Conservation (phyloP, 805 yeast species). For the Saccharomycopsis fodiens region DNA sequence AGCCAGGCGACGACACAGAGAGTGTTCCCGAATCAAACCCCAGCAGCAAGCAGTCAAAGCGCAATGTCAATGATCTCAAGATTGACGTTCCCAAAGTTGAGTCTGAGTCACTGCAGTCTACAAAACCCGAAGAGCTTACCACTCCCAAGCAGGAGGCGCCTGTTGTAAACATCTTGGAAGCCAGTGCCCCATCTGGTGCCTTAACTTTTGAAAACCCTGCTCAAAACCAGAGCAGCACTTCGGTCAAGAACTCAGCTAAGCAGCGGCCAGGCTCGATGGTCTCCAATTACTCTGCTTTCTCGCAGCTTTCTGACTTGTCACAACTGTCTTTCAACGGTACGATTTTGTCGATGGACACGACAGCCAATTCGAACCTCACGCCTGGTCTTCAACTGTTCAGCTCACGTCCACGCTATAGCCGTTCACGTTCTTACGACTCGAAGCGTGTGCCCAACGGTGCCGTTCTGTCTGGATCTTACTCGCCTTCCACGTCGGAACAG, state of each 20-base stretch:
- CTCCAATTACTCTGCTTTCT: slow-evolving; percentile 16
- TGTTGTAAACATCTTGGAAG: no score
- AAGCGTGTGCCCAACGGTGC: background rate
- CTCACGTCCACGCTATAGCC: slow-evolving; percentile 2
- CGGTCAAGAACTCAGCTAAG: background rate
- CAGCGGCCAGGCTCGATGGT: slow-evolving; percentile 16
- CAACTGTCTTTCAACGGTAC: slow-evolving; percentile 19
- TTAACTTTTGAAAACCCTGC: no score
- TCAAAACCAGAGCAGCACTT: background rate
- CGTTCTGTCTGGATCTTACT: slow-evolving; percentile 16
- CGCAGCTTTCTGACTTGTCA: slow-evolving; percentile 17
- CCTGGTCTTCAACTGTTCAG: background rate
- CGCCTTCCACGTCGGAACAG: slow-evolving; percentile 20
- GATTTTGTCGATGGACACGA: slow-evolving; percentile 20
- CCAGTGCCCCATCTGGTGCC: no score
- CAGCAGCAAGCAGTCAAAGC: background rate
- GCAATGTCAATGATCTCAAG: slow-evolving; percentile 1
- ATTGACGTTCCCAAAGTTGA: background rate
- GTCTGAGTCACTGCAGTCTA: no score
- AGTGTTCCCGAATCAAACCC: no score
- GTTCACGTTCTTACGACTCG: slow-evolving; percentile 14
- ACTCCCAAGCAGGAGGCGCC: no score
- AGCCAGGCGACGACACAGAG: slow-evolving; percentile 1
- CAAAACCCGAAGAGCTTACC: no score
- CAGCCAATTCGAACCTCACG: slow-evolving; percentile 6